A percentile compares a stretch with the other conserved stretches of the same genome.
Conservation (phyloP, 163 green algal genomes). For the Chlamydomonas reinhardtii region DNA sequence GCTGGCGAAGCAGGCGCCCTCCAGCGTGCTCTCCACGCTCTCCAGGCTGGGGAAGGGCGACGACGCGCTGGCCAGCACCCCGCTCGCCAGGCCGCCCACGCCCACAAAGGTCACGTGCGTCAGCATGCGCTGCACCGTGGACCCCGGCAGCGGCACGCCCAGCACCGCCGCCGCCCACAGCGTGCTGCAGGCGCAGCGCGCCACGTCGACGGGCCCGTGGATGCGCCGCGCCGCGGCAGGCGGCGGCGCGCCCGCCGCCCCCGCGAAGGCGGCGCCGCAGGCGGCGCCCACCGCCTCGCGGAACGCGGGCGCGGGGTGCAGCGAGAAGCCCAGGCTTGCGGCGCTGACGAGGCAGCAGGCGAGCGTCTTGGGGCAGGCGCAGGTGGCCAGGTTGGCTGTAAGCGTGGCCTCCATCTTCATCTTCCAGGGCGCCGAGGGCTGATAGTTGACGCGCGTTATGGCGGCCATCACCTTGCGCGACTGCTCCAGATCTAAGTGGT, state of each 20-base stretch:
- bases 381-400: neutral
- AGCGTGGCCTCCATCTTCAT: conserved; percentile 11
- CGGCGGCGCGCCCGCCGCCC: neutral
- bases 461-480: conserved; percentile 30
- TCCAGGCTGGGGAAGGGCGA: neutral
- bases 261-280: neutral
- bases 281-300: neutral
- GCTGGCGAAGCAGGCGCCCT: neutral
- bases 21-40: no score
- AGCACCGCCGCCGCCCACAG: conserved; percentile 42
- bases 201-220: neutral
- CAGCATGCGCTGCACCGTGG: neutral
- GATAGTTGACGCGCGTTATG: conserved; percentile 19
- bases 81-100: neutral
- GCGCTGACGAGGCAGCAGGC: conserved; percentile 38
- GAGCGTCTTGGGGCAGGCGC: conserved; percentile 11
- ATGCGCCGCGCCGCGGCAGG: neutral
- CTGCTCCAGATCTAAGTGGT: conserved; percentile 26
- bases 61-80: no score
- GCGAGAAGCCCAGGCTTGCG: conserved; percentile 24
- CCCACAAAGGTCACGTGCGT: neutral
- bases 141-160: neutral
- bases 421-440: neutral
- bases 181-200: neutral
- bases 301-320: conserved; percentile 10